Base-by-base conservation (phyloP, 805 yeast genomes). In the Nakazawaea pomicola region DNA sequence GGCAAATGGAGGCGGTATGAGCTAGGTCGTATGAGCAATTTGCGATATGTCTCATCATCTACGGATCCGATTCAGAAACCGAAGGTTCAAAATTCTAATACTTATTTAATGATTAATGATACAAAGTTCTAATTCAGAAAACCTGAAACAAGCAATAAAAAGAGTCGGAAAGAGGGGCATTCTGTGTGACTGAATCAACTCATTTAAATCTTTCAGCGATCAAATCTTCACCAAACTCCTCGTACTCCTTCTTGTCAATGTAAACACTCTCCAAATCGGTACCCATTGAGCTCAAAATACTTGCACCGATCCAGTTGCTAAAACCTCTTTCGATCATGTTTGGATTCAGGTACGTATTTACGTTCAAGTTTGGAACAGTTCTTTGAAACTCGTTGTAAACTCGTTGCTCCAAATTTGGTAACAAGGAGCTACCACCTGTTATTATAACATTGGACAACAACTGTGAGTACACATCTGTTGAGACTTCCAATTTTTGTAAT, bases 301-400 rank as follows among this genome's bases (percentile, higher is more conserved):
- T 74, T 1, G 88, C 87, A n/a, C 89, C 89, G 23, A 80, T 61
- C 89, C 89, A 81, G 18, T 74, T 67, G 37, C 81, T 76, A 48
- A 68, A 74, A 47, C 69, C 75, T 46, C 80, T 69, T 46, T 82
- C 88, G 52, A 61, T 56, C 6, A 65, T 49, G 40, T 61, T 67
- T 10, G 65, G 67, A 27, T 71, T 63, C 33, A 60, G 50, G 25
- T 60, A 65, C 16, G 70, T 65, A 43, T 64, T 58, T 46, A 64
- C 62, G 39, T 56, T 61, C 55, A 58, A 71, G 57, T 69, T 71
- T 6, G 83, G 82, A 51, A 79, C 72, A 46, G 68, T 62, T 45
- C 72, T 68, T 37, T 72, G 61, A 47, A 82, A 57, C 49, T 81
- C 87, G 45, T 70, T 65, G 41, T 74, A 65, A 9, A 80, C 58